phyloP scores from a whole-genome alignment of 1,139 yeast genomes.

The Tardiomyces blankii region DNA sequence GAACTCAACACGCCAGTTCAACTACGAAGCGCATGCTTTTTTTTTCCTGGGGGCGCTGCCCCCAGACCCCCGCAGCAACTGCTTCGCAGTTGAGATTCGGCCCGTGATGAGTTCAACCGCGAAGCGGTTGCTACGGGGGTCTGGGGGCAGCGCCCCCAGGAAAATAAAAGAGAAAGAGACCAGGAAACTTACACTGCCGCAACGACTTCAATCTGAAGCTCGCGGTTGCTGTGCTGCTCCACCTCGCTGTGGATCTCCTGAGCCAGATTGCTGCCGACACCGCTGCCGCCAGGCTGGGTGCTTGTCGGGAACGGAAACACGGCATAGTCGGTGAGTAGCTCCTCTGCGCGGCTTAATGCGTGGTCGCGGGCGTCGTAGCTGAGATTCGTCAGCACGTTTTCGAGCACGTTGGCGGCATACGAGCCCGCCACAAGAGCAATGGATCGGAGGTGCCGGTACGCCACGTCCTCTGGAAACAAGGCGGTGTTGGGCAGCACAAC shows the following conservation, averaged over 20 bases:
- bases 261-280: conserved; percentile 59
- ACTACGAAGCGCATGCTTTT: no score
- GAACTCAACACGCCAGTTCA: neutral
- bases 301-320: conserved; percentile 61
- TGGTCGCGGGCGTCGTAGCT: conserved; percentile 87
- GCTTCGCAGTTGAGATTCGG: no score
- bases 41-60: no score
- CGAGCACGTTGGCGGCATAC: conserved; percentile 93
- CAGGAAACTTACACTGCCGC: conserved; percentile 53
- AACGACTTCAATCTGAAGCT: conserved; percentile 71
- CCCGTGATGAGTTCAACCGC: no score
- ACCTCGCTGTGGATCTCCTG: conserved; percentile 59
- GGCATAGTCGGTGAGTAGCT: conserved; percentile 66
- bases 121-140: no score
- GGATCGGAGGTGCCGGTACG: conserved; percentile 65
- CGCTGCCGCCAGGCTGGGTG: conserved; percentile 38
- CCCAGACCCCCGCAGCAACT: no score
- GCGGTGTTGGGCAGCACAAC: conserved; percentile 32
- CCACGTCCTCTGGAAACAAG: conserved; percentile 53
- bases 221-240: conserved; percentile 42
- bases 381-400: conserved; percentile 69
- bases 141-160: no score
- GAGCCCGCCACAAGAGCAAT: conserved; percentile 80
- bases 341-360: conserved; percentile 91
- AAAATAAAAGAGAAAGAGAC: no score